Evolutionary conservation across 2,329 filamentous ascomycete species (phyloP).

Genomic region (Arthroderma sp.): DNA sequence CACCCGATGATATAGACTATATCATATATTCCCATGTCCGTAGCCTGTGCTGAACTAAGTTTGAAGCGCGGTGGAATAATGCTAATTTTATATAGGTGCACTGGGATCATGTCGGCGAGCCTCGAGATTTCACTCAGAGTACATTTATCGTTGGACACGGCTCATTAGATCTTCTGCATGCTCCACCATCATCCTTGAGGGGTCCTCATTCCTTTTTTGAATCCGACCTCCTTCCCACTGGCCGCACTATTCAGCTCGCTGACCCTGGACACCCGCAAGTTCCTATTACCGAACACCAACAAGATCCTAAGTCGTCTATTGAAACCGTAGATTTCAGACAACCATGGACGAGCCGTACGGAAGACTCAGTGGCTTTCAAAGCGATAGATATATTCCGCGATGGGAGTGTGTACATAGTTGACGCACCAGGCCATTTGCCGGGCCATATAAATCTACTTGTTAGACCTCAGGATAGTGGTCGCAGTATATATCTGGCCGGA

Average conservation of each 20-base stretch:
- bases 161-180: conserved; percentile 12
- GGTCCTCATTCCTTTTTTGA: conserved; percentile 19
- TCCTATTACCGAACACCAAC: conserved; percentile 13
- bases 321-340: conserved; percentile 11
- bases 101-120: conserved; percentile 32
- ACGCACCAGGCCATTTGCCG: conserved; percentile 19
- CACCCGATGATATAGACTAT: conserved; percentile 6
- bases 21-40: conserved; percentile 28
- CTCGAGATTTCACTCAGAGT: conserved; percentile 23
- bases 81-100: conserved; percentile 19
- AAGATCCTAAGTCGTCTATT: conserved; percentile 9
- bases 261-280: no score
- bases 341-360: conserved; percentile 12
- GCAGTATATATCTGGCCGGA: conserved; percentile 19
- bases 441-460: conserved; percentile 22
- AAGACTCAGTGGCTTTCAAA: conserved; percentile 7
- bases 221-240: conserved; percentile 7
- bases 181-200: conserved; percentile 8
- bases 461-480: conserved; percentile 2
- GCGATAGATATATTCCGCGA: conserved; percentile 21
- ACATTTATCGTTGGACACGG: conserved; percentile 28
- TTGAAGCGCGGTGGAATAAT: conserved; percentile 9
- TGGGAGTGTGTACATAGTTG: conserved; percentile 17
- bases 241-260: no score
- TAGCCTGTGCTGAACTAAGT: conserved; percentile 2